A percentile compares a stretch with the other conserved stretches of the same genome.
Conservation (phyloP, 2,329 filamentous ascomycete genomes). For the Alternaria sp. region DNA sequence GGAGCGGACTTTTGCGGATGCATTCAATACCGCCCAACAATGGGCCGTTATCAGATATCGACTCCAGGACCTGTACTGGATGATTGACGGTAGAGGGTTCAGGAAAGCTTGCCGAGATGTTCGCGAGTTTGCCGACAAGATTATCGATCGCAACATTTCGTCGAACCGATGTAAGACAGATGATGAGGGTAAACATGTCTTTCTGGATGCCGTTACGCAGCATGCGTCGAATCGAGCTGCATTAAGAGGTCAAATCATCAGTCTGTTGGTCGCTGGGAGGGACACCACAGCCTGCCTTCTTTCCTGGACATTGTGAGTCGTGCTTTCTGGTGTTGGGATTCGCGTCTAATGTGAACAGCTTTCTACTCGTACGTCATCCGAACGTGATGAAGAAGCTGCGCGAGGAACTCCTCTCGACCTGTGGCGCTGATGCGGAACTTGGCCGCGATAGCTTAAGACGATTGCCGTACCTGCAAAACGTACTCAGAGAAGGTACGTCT, state of each 20-base stretch:
- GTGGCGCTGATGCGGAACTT: not conserved
- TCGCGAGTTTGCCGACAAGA: not conserved
- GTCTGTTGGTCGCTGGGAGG: slow-evolving; percentile 79
- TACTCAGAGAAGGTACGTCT: not conserved
- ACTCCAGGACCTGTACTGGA: not conserved
- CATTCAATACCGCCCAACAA: not conserved
- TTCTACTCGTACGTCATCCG: not conserved
- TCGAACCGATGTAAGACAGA: not conserved
- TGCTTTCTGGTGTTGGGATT: too few relatives aligned
- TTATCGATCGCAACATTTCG: not conserved
- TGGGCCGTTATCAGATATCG: not conserved
- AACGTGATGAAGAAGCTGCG: not conserved
- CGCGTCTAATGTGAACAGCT: not conserved
- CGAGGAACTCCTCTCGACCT: not conserved
- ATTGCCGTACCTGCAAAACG: not conserved
- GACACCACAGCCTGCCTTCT: slow-evolving; percentile 87
- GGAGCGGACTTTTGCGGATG: not conserved
- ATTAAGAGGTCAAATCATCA: slow-evolving; percentile 76
- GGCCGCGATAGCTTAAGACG: not conserved
- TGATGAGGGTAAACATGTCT: slow-evolving; percentile 16
- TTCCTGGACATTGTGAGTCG: slow-evolving; percentile 54
- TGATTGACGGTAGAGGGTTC: not conserved
- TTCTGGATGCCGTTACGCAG: slow-evolving; percentile 22
- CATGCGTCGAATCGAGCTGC: slow-evolving; percentile 2
- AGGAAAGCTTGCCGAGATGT: not conserved